Evolutionary conservation across 1,284 basidiomycete genomes (phyloP), one percentile per base, ranked within the genome.

Genomic region (Caloboletus inedulis): DNA sequence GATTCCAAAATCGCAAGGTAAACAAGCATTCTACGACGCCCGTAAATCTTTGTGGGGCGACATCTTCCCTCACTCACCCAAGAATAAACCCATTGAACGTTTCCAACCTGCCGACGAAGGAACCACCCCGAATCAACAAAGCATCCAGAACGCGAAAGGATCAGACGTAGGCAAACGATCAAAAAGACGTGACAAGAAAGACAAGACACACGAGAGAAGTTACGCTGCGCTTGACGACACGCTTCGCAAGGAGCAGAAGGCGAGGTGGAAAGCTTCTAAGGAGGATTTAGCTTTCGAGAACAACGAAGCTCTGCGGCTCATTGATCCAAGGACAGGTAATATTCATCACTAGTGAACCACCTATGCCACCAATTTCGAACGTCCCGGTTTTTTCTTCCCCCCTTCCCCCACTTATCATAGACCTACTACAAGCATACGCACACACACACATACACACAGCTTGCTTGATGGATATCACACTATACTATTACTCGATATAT

Each of bases 41-140:
- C 85, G 96, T 42, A 98, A 98, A 72, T 84, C 89, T 0, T 75
- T 72, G 19, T 98, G 95, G 94, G 97, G 97, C 12, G 97, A 99
- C 68, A 77, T 93, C 12, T 98, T 97, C 72, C 96, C 97, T 4
- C 94, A 98, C 68, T 72, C 76, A 18, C 80, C 89, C 4, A 91
- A 91, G 68, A 88, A 87, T 63, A 68, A 75, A 18, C 81, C 86
- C 0, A 81, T 88, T 53, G 79, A 85, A 61, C 84, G 88, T 2
- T 72, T 76, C 55, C 76, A 79, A 58, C 70, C 75, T 29, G 54
- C 58, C 18, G 65, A 66, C 41, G 66, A 62, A 43, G 74, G 68
- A 54, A 57, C 66, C 4, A 29, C 34, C 14, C 48, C 43, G 4
- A 51, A 44, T 14, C 44, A 46, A 21, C 49, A 49, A 16, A 49